Base-by-base conservation (phyloP, 352 stramenopile genomes). In the Globisporangium polare region DNA sequence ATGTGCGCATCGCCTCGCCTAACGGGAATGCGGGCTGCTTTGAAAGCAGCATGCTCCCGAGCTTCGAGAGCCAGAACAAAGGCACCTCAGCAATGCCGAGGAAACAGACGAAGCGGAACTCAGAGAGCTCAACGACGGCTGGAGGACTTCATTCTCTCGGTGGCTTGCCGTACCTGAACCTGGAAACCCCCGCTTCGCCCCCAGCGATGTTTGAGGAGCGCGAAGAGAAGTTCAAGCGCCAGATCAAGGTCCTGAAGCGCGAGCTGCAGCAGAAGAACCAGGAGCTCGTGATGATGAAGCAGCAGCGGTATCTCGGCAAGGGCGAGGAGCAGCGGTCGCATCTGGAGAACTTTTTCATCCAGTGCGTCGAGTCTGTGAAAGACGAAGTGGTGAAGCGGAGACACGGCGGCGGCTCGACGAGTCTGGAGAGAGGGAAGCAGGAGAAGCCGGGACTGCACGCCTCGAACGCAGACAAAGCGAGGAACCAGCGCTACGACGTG, bases 331-430 rank as follows among this genome's bases (percentile, higher is more conserved):
- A 72, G 12, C 71, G 74, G 5, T 81, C 80, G 5, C 72, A 77
- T 17, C 65, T 95, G 22, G 81, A 94, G 57, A 74, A 73, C 20
- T 88, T 95, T 39, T 95, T 95, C 50, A 64, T 92, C 49, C 72
- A 89, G 58, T 94, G 85, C 63, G 66, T 96, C n/a, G 77, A 94
- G 10, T 81, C 83, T 0, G 80, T 95, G 33, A 95, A 95, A 64
- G 75, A 88, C 3, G 84, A 92, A 56, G 82, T 90, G 50, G 71
- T 85, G 7, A 53, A 68, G 53, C 67, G 75, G 58, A 62, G 83
- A 60, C 67, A 75, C 8, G 78, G 67, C 10, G 24, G 70, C 9
- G 22, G 39, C 0, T 41, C 26, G 2, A 37, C 31, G 20, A 22
- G 10, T 3, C 29, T 63, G 12, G 66, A 68, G 3, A 29, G 58